Evolutionary conservation across 1,284 basidiomycete genomes (phyloP), one percentile per base, ranked within the genome.

Genomic region (Cutaneotrichosporon mucoides): DNA sequence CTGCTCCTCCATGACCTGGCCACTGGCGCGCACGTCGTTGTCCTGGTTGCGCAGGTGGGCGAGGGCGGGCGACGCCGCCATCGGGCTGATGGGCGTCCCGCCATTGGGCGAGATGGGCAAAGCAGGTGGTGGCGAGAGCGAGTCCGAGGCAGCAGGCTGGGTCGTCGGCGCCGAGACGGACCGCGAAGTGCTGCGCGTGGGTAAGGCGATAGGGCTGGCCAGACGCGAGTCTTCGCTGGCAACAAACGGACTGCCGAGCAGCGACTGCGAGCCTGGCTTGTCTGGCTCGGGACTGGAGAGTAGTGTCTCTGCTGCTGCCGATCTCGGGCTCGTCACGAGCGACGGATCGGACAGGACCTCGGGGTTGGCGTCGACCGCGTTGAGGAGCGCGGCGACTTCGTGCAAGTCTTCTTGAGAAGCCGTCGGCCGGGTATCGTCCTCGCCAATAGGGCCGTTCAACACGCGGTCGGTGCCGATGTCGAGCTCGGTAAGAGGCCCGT

Each of bases 1-100:
- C 60, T 77, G 70, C 16, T 77, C 75, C 16, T 69, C 70, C 73
- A 79, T 77, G 44, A 79, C 71, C 15, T 76, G 40, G 2, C 73
- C 73, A 55, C 75, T 76, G 7, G 70, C 75, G 40, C 76, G 61
- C 64, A 73, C 72, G 52, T 73, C 72, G 24, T 62, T 56, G 9
- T 16, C 51, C 12, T 15, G 24, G 24, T 24, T 24, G 24, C 43
- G 35, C 13, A 38, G 45, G n/a, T 61, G 13, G 15, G 15, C 16
- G 9, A 53, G 16, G 11, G 24, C 36, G 3, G 40, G 51, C 16
- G 51, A 53, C 38, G 38, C 12, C 38, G 38, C 38, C 38, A 40
- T 40, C 38, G 38, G 38, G 46, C 34, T 48, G 34, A 48, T 48
- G 5, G 34, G 7, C 3, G 24, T 24, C 24, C 24, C 24, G 24